Percentiles rank a stretch among this genome's conserved stretches.
Evolutionary conservation across 352 stramenopile genomes (phyloP).

Genomic region (Phytopythium oedochilum): DNA sequence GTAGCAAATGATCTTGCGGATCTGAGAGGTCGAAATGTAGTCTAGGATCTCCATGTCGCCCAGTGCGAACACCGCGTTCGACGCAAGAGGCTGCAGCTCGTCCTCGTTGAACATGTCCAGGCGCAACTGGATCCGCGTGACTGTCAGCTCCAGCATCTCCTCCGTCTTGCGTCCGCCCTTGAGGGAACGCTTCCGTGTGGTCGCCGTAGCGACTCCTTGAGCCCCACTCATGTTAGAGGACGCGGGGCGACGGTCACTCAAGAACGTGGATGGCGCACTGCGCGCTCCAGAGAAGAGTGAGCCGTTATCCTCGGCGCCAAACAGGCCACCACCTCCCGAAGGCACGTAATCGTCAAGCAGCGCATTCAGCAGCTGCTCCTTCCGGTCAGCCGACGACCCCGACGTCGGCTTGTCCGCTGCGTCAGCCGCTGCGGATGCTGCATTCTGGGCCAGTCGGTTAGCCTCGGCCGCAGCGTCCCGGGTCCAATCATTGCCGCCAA

Average conservation of each 20-base stretch:
- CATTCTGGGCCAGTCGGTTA: background rate
- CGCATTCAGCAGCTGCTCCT: conserved; percentile 75
- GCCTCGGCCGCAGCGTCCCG: conserved; percentile 20
- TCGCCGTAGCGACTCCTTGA: background rate
- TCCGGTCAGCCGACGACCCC: conserved; percentile 13
- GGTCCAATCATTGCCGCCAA: conserved; percentile 80
- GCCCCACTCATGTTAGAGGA: conserved; percentile 5
- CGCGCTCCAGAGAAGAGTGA: conserved; percentile 37
- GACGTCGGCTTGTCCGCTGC: conserved; percentile 1
- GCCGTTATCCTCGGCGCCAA: conserved; percentile 28
- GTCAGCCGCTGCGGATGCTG: background rate
- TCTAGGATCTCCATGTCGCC: conserved; percentile 83
- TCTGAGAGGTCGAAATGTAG: conserved; percentile 88
- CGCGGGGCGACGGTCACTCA: conserved; percentile 1
- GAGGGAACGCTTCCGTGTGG: conserved; percentile 47
- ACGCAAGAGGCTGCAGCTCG: conserved; percentile 64
- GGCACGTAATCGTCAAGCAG: conserved; percentile 84
- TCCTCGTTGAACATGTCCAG: conserved; percentile 83
- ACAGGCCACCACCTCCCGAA: conserved; percentile 44
- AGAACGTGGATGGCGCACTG: conserved; percentile 24
- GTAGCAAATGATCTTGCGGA: conserved; percentile 88
- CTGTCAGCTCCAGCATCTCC: conserved; percentile 84
- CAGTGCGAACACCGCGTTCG: conserved; percentile 68
- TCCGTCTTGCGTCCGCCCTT: conserved; percentile 84
- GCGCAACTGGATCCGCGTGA: conserved; percentile 79